Conservation (phyloP, 805 yeast species). For the Nematodospora valgi region DNA sequence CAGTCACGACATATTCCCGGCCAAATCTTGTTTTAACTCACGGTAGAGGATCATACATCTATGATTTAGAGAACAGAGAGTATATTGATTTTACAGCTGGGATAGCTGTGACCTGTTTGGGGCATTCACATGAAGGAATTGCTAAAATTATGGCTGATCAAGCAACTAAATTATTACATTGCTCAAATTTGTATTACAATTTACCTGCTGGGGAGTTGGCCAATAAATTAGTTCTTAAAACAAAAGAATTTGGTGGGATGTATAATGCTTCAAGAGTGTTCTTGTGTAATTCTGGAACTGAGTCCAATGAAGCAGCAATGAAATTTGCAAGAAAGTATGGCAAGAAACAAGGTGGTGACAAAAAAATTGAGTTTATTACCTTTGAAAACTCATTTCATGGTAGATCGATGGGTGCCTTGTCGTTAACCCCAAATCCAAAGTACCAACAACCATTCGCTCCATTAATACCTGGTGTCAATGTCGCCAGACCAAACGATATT, state of each 20-base stretch:
- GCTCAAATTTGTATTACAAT: conserved; percentile 83
- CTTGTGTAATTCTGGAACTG: conserved; percentile 58
- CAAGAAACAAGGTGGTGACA: conserved; percentile 47
- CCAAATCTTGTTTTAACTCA: conserved; percentile 74
- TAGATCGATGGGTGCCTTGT: conserved; percentile 87
- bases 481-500: conserved; percentile 61
- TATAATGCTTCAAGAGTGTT: conserved; percentile 70
- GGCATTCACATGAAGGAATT: conserved; percentile 77
- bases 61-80: conserved; percentile 73
- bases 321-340: conserved; percentile 79
- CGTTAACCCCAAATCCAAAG: conserved; percentile 90
- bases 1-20: conserved; percentile 77
- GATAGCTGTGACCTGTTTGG: conserved; percentile 93
- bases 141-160: conserved; percentile 72
- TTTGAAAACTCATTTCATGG: conserved; percentile 93
- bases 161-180: conserved; percentile 68
- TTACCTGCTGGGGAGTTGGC: conserved; percentile 80
- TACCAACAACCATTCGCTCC: conserved; percentile 92
- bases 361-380: conserved; percentile 77
- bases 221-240: conserved; percentile 63
- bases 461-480: conserved; percentile 81
- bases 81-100: conserved; percentile 94
- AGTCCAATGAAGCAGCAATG: conserved; percentile 58
- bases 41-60: conserved; percentile 78
- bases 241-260: conserved; percentile 77